Conservation (phyloP, 257 asterid species). For the Solanum dulcamara region DNA sequence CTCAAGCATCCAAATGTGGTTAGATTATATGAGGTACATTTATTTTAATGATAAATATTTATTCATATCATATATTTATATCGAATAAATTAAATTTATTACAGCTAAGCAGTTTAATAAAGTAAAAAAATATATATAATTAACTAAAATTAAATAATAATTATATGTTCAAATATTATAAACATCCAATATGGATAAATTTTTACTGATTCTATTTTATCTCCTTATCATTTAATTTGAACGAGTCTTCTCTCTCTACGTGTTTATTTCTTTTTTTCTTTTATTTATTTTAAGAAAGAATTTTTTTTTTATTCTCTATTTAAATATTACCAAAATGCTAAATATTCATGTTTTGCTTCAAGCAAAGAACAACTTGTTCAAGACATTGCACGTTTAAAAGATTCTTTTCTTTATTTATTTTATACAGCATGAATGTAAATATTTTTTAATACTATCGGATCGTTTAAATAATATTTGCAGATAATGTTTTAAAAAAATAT, state of each 20-base stretch:
- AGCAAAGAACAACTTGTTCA: not conserved
- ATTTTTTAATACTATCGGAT: too few species aligned
- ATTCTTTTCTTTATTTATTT: not conserved
- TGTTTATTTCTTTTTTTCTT: not conserved
- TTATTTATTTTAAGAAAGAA: too few species aligned
- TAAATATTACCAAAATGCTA: not conserved
- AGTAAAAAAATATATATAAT: too few species aligned
- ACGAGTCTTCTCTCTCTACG: not conserved
- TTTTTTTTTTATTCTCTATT: not conserved
- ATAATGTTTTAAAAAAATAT: not conserved
- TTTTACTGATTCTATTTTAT: not conserved
- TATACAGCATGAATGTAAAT: not conserved
- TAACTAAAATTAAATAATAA: not conserved
- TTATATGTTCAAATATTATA: not conserved
- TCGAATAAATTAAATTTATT: too few species aligned
- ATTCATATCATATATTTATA: not conserved
- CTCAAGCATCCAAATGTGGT: slow-evolving; percentile 96
- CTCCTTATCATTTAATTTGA: not conserved
- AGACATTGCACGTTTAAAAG: not conserved
- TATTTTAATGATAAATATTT: not conserved
- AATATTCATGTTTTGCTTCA: not conserved
- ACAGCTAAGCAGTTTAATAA: rapidly evolving
- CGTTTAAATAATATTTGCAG: not conserved
- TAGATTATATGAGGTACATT: slow-evolving; percentile 65
- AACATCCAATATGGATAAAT: not conserved